Evolutionary conservation across 2,329 filamentous ascomycete genomes (phyloP), one percentile per base, ranked within the genome.

Genomic region (Cladophialophora chaetospira): DNA sequence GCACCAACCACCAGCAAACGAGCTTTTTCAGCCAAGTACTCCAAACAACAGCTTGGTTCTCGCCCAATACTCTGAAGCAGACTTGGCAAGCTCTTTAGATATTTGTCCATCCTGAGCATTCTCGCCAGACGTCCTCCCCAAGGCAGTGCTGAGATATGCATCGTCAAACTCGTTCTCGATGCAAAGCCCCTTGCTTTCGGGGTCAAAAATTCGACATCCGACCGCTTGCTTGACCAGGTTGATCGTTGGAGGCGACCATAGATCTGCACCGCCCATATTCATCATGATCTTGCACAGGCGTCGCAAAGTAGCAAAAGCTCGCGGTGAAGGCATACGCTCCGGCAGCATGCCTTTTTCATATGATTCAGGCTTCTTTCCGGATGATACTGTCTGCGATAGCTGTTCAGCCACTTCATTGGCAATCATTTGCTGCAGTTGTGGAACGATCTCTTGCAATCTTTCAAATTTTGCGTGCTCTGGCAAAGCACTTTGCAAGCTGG

Each of bases 11-110:
- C 13, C 23, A 15, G 23, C 1, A 15, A 13, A 9, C n/a, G 4
- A 8, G 26, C 10, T 10, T n/a, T n/a, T 33, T 44, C 38, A 53
- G 29, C 21, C 29, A 35, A 66, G 58, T 38, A 63, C 26, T 4
- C 64, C 64, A 43, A 65, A 66, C 23, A 66, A 43, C 26, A 58
- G 40, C 42, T 57, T 62, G n/a, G 64, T 66, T 43, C 64, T 55
- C 17, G 46, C 47, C 64, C 64, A 66, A 25, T 66, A 66, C n/a
- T 60, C 57, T 5, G 23, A 26, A 3, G 57, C 64, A 11, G 51
- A 48, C 23, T 35, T 40, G 9, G 21, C 23, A 21, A 19, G 11
- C 43, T 40, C 35, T 42, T 48, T 26, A 21, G 51, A 25, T 11
- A n/a, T 15, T 9, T 17, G 17, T 33, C 19, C 17, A 17, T 28